phyloP scores from a whole-genome alignment of 257 asterid species.

The Rauvolfia tetraphylla region DNA sequence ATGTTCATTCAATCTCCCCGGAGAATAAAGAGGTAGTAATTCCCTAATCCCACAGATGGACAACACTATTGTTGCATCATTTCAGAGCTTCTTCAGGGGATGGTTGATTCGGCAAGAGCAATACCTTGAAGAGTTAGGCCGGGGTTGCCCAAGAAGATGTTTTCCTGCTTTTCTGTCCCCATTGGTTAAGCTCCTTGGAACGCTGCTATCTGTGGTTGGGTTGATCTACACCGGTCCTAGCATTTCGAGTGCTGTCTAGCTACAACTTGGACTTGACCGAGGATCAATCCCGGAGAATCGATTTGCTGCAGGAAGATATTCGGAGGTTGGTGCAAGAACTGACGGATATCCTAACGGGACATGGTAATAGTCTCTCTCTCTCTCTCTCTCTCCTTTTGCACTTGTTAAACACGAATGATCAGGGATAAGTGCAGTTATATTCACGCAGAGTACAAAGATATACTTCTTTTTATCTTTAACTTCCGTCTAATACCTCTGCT shows the following conservation, averaged over 20 bases:
- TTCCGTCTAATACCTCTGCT: too few species aligned
- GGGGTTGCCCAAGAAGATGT: slow-evolving; percentile 26
- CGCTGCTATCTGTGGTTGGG: slow-evolving; percentile 33
- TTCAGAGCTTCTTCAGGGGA: slow-evolving; percentile 19
- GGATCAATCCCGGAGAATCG: slow-evolving; percentile 29
- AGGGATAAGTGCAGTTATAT: too few species aligned
- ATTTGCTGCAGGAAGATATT: slow-evolving; percentile 19
- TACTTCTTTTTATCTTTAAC: too few species aligned
- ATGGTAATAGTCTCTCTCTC: slow-evolving; percentile 21
- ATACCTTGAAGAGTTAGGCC: slow-evolving; percentile 12
- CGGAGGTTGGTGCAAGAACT: slow-evolving; percentile 23
- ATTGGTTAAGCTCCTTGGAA: slow-evolving; percentile 36
- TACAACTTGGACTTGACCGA: slow-evolving; percentile 23
- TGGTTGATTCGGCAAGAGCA: slow-evolving; percentile 30
- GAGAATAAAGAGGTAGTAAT: too few species aligned
- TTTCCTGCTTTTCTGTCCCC: slow-evolving; percentile 27
- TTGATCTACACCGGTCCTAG: slow-evolving; percentile 29
- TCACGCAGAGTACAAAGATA: too few species aligned
- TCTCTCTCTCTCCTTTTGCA: background rate
- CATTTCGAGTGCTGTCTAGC: slow-evolving; percentile 14
- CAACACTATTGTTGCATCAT: slow-evolving; percentile 2
- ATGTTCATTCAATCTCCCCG: too few species aligned
- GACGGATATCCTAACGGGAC: slow-evolving; percentile 14
- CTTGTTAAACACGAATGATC: too few species aligned
- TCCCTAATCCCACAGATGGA: too few species aligned